Evolutionary conservation across 106 monocot genomes (phyloP).

Genomic region (Vanilla planifolia): DNA sequence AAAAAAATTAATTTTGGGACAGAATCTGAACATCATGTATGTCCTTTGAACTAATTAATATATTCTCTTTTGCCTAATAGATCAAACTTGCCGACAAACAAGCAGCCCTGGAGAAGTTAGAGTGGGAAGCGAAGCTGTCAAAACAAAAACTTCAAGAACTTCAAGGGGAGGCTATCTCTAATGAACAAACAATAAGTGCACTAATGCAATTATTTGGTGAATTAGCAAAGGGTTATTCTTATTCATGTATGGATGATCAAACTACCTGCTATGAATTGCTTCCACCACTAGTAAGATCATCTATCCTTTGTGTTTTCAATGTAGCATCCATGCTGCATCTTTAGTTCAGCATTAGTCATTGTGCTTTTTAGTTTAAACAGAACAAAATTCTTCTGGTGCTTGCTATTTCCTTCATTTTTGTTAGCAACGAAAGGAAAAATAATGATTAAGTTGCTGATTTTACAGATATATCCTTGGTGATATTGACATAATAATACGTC

Average conservation of each 20-base stretch:
- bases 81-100: constrained; percentile 88
- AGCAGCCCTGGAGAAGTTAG: constrained; percentile 69
- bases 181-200: constrained; percentile 48
- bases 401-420: no score
- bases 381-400: no score
- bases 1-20: no score
- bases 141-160: constrained; percentile 65
- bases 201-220: constrained; percentile 50
- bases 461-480: no score
- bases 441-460: no score
- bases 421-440: no score
- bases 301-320: background rate
- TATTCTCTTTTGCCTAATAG: constrained; percentile 20
- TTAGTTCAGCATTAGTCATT: no score
- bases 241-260: constrained; percentile 17
- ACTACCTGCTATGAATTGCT: constrained; percentile 25
- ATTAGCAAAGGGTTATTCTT: constrained; percentile 30
- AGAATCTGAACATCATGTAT: no score
- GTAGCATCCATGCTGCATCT: no score
- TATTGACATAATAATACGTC: no score
- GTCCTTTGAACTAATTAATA: no score
- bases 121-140: constrained; percentile 63
- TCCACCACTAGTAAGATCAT: constrained; percentile 39
- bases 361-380: no score
- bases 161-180: constrained; percentile 40